Percentiles rank a stretch among this genome's conserved stretches.
Evolutionary conservation across 2,329 filamentous ascomycete species (phyloP).

Genomic region (Phoma herbarum): DNA sequence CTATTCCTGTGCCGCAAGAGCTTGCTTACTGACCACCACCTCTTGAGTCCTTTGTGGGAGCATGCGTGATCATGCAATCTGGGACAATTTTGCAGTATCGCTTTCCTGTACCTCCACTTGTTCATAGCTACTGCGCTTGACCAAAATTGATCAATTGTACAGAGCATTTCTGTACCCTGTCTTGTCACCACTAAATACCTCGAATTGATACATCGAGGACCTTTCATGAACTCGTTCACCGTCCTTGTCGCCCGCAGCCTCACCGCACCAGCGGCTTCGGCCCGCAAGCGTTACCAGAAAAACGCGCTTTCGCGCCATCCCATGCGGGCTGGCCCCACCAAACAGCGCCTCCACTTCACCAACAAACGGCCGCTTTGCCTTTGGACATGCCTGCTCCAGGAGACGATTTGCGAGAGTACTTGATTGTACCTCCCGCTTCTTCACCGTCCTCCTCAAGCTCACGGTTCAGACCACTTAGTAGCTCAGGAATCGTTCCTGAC

Average conservation of each 20-base stretch:
- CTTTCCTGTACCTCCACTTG: background rate
- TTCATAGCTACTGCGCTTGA: slow-evolving; percentile 3
- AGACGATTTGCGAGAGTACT: slow-evolving; percentile 32
- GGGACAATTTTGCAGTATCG: background rate
- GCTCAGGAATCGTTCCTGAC: background rate
- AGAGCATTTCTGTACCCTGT: background rate
- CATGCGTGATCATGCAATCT: background rate
- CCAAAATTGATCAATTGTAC: background rate
- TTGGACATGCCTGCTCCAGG: slow-evolving; percentile 22
- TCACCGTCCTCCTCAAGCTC: slow-evolving; percentile 10
- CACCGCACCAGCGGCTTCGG: slow-evolving; percentile 8
- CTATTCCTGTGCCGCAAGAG: background rate
- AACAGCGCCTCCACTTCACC: slow-evolving; percentile 4
- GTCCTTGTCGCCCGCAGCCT: background rate
- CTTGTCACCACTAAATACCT: background rate
- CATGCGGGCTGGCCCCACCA: slow-evolving; percentile 25
- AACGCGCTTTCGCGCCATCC: slow-evolving; percentile 39
- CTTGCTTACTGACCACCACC: background rate
- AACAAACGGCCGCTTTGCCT: slow-evolving; percentile 15
- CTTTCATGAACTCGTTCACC: background rate
- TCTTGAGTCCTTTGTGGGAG: background rate
- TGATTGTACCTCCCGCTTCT: slow-evolving; percentile 27
- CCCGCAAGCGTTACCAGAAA: slow-evolving; percentile 12
- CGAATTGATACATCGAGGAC: too few species aligned
- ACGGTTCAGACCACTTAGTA: slow-evolving; percentile 25